These are phyloP conservation scores for Corylus heterophylla DNA, from an alignment of 306 rosid species.

Conservation along the genomic window DNA sequence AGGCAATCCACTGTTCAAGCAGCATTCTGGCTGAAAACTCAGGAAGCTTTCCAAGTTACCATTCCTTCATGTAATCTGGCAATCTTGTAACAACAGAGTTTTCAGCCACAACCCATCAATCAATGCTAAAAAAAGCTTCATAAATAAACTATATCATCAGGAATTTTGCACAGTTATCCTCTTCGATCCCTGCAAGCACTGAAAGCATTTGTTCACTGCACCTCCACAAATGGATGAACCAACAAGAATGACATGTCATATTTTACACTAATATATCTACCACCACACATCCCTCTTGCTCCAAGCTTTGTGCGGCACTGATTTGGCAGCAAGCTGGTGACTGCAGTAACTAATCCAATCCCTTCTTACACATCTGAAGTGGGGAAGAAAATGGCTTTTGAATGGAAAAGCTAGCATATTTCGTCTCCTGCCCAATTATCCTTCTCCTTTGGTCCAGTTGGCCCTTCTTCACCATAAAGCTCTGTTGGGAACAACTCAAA, in stretches of 20 bases:
- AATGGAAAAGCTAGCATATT: slow-evolving; percentile 45
- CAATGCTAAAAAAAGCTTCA: no score
- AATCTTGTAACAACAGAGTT: no score
- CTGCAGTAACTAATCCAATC: not conserved
- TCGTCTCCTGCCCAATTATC: slow-evolving; percentile 89
- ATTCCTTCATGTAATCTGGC: no score
- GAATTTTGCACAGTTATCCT: no score
- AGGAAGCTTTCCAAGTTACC: no score
- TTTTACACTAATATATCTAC: not conserved
- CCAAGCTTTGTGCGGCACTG: not conserved
- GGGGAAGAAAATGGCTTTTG: not conserved
- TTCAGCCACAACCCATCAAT: no score
- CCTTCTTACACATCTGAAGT: not conserved
- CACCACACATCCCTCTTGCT: not conserved
- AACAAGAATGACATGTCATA: not conserved
- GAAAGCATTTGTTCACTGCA: not conserved
- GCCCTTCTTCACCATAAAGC: slow-evolving; percentile 92
- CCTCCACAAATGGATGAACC: not conserved
- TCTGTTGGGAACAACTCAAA: slow-evolving; percentile 82
- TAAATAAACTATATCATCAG: no score
- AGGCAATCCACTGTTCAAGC: no score
- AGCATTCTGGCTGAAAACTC: no score
- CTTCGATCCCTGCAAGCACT: no score
- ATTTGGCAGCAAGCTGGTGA: slow-evolving; percentile 1
- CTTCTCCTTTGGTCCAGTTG: slow-evolving; percentile 97